Percentiles rank a stretch among this genome's conserved stretches.
Evolutionary conservation across 192 early-diverging fungal species (phyloP).

Genomic region (Piromyces finnis): DNA sequence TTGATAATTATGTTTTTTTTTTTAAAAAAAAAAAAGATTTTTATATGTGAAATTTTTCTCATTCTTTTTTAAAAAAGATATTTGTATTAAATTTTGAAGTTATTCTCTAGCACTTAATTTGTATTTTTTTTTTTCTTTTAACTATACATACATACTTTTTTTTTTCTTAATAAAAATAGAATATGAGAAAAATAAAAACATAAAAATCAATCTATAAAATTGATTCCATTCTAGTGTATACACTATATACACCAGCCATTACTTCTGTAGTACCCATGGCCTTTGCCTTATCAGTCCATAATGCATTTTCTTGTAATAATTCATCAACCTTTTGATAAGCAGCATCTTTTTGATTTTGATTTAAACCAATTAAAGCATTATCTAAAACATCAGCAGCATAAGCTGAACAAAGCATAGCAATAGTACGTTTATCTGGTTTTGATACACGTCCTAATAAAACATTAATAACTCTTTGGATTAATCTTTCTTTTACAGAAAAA

Average conservation of each 20-base stretch:
- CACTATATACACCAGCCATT: constrained; percentile 60
- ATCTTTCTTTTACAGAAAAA: constrained; percentile 64
- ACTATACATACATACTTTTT: too few species aligned
- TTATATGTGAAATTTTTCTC: too few species aligned
- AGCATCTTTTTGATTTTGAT: constrained; percentile 68
- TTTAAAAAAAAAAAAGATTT: too few species aligned
- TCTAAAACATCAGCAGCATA: constrained; percentile 96
- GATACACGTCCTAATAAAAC: constrained; percentile 51
- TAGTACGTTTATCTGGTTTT: constrained; percentile 33
- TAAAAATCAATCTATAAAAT: constrained; percentile 26
- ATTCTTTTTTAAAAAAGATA: too few species aligned
- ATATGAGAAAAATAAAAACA: constrained; percentile 2
- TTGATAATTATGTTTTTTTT: too few species aligned
- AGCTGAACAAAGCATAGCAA: constrained; percentile 82
- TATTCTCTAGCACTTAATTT: too few species aligned
- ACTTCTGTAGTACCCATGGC: constrained; percentile 31
- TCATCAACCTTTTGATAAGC: constrained; percentile 81
- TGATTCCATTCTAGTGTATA: constrained; percentile 77
- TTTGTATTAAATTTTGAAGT: too few species aligned
- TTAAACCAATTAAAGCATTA: constrained; percentile 71
- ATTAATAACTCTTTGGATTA: constrained; percentile 67
- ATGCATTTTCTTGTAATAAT: constrained; percentile 68
- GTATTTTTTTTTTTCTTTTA: too few species aligned
- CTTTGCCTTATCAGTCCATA: constrained; percentile 27
- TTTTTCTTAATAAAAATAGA: too few species aligned